These are phyloP conservation scores for Solanum pinnatisectum DNA, from an alignment of 257 asterid genomes.

Conservation along the genomic window DNA sequence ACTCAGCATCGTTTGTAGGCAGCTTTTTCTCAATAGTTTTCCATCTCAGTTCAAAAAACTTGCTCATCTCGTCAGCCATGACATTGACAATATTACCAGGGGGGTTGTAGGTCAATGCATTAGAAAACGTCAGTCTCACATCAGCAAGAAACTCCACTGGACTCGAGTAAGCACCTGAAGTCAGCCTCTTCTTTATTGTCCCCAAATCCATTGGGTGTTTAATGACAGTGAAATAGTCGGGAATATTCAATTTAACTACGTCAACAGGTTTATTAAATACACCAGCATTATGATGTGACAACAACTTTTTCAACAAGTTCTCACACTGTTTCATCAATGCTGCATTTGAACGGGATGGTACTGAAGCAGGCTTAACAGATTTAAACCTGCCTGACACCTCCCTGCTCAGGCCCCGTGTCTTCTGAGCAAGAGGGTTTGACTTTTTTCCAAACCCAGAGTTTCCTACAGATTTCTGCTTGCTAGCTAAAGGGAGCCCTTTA, in stretches of 20 bases:
- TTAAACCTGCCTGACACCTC: slow-evolving; percentile 56
- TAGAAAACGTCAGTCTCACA: slow-evolving; percentile 70
- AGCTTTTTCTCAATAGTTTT: slow-evolving; percentile 54
- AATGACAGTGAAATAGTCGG: slow-evolving; percentile 64
- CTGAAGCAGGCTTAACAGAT: slow-evolving; percentile 19
- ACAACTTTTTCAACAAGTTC: slow-evolving; percentile 56
- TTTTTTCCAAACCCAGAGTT: slow-evolving; percentile 29
- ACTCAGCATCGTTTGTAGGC: slow-evolving; percentile 7
- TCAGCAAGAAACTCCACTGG: slow-evolving; percentile 70
- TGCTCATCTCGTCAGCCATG: slow-evolving; percentile 51
- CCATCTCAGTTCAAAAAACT: slow-evolving; percentile 65
- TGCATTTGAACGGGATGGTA: slow-evolving; percentile 17
- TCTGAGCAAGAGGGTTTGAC: slow-evolving; percentile 1
- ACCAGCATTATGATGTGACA: slow-evolving; percentile 49
- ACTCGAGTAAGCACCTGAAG: slow-evolving; percentile 38
- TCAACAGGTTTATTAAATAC: slow-evolving; percentile 79
- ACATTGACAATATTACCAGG: slow-evolving; percentile 53
- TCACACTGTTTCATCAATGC: slow-evolving; percentile 55
- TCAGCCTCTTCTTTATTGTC: slow-evolving; percentile 54
- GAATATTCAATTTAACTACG: slow-evolving; percentile 48
- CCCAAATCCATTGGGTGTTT: slow-evolving; percentile 94
- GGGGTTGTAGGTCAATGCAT: slow-evolving; percentile 82
- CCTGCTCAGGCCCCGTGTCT: slow-evolving; percentile 42
- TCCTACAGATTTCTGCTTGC: slow-evolving; percentile 28
- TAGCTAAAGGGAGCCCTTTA: slow-evolving; percentile 26